phyloP scores from a whole-genome alignment of 352 stramenopile species.

The Pythium aquatile region DNA sequence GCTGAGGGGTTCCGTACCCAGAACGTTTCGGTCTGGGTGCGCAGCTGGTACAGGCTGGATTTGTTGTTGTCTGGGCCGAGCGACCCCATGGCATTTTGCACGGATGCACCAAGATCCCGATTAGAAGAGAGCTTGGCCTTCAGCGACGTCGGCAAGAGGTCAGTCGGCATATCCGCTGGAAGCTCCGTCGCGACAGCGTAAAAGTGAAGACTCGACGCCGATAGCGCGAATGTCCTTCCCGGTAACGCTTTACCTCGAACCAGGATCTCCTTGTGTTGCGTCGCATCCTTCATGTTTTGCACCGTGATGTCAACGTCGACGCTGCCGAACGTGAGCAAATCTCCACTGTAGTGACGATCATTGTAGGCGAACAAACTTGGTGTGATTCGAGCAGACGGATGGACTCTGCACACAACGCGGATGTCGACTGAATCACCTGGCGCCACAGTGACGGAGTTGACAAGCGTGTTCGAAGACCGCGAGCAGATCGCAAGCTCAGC shows the following conservation, averaged over 20 bases:
- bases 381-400: constrained; percentile 57
- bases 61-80: constrained; percentile 12
- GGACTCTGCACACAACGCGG: constrained; percentile 74
- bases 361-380: constrained; percentile 40
- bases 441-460: constrained; percentile 60
- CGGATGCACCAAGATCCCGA: constrained; percentile 25
- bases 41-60: constrained; percentile 57
- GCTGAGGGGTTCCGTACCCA: constrained; percentile 80
- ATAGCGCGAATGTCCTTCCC: constrained; percentile 83
- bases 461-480: constrained; percentile 75
- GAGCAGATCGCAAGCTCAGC: constrained; percentile 77
- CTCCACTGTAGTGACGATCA: constrained; percentile 34
- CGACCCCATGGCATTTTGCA: constrained; percentile 11
- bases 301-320: constrained; percentile 70
- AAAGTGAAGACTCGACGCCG: constrained; percentile 76
- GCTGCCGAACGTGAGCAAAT: constrained; percentile 62
- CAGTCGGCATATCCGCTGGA: constrained; percentile 40
- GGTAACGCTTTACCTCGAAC: constrained; percentile 75
- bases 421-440: constrained; percentile 85
- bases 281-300: constrained; percentile 56
- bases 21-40: constrained; percentile 71
- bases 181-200: constrained; percentile 67
- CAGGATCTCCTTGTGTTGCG: constrained; percentile 63
- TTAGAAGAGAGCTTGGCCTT: constrained; percentile 33
- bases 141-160: constrained; percentile 43